A percentile compares a stretch with the other conserved stretches of the same genome.
Conservation (phyloP, 768 basidiomycete genomes). For the Collybiopsis confluens region DNA sequence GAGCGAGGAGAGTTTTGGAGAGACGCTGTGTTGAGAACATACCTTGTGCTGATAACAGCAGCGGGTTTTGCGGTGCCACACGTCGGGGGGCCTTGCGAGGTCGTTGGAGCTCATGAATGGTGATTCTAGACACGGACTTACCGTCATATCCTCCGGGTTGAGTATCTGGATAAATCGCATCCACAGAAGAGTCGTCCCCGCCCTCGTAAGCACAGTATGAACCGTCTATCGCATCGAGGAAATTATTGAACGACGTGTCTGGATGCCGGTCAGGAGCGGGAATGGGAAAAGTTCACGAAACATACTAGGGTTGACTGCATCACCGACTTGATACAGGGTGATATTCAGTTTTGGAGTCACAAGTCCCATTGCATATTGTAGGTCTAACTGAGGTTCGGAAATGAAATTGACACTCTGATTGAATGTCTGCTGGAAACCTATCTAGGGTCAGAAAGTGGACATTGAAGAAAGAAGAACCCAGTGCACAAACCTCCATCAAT, state of each 20-base stretch:
- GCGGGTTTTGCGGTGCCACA: conserved; percentile 34
- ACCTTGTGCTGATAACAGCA: conserved; percentile 28
- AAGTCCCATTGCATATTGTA: conserved; percentile 43
- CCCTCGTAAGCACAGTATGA: conserved; percentile 41
- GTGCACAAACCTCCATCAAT: conserved; percentile 29
- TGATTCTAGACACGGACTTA: conserved; percentile 6
- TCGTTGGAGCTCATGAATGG: no score
- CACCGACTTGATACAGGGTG: conserved; percentile 37
- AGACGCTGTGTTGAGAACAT: no score
- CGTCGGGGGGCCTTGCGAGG: conserved; percentile 23
- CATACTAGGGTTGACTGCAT: conserved; percentile 13
- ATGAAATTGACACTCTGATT: conserved; percentile 26
- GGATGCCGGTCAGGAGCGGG: conserved; percentile 26
- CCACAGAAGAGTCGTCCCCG: conserved; percentile 35
- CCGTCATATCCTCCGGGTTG: conserved; percentile 33
- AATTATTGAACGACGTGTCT: conserved; percentile 33
- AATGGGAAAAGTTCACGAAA: conserved; percentile 8
- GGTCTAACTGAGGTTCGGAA: conserved; percentile 43
- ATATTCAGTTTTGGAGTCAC: conserved; percentile 31
- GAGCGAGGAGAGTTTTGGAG: no score
- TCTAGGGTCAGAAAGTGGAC: neutral
- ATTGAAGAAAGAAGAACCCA: neutral
- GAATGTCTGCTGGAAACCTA: conserved; percentile 24
- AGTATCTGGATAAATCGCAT: conserved; percentile 39
- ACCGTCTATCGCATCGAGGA: conserved; percentile 40